Percentiles rank a stretch among this genome's conserved stretches.
Conservation (phyloP, 768 basidiomycete genomes). For the Suillus alpinus region DNA sequence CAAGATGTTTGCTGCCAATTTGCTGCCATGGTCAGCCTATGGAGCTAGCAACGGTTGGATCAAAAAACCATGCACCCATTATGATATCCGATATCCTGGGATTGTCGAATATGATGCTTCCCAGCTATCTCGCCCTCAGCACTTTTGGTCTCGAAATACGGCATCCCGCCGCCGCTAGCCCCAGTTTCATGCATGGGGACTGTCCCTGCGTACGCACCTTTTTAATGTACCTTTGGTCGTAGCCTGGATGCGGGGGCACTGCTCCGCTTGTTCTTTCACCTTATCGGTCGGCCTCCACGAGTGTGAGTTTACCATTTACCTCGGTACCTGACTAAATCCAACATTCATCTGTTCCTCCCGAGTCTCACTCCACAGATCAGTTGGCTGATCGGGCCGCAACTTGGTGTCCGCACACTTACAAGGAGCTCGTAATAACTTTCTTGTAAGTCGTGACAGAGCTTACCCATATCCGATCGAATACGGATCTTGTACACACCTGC, state of each 20-base stretch:
- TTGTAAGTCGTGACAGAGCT: background rate
- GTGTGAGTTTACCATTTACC: background rate
- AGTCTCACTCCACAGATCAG: background rate
- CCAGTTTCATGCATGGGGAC: background rate
- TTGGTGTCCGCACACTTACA: background rate
- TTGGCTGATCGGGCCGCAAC: background rate
- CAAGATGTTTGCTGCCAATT: background rate
- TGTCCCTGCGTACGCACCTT: background rate
- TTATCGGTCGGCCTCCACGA: background rate
- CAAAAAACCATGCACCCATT: background rate
- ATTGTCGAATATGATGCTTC: background rate
- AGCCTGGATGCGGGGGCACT: background rate
- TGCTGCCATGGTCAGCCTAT: background rate
- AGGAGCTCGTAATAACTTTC: background rate
- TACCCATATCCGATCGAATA: background rate
- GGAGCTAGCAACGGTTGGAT: background rate
- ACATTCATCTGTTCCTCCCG: background rate
- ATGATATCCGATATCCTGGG: background rate
- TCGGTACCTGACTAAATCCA: background rate
- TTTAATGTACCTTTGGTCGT: background rate
- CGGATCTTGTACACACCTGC: background rate
- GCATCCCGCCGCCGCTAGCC: background rate
- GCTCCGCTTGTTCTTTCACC: background rate
- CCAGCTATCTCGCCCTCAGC: background rate
- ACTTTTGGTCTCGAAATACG: background rate